Evolutionary conservation across 2,329 filamentous ascomycete genomes (phyloP), one percentile per base, ranked within the genome.

Genomic region (Dactylellina drechsleri): DNA sequence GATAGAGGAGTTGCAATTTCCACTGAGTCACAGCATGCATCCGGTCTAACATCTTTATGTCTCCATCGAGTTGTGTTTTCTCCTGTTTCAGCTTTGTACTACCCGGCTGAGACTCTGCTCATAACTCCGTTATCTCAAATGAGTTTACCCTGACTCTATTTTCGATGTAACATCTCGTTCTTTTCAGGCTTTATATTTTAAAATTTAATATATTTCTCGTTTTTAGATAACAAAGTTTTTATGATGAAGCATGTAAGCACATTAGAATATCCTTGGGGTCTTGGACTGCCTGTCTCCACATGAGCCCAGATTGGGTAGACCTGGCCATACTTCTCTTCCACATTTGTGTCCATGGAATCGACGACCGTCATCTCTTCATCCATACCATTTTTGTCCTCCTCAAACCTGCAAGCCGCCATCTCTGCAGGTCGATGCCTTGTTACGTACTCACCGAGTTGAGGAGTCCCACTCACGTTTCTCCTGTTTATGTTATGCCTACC

Each of bases 331-430:
- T 61, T 52, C n/a, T 61, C 47, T 26, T 15, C 41, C 8, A 6
- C 26, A 41, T 52, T 26, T 5, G 43, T 52, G 16, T 74, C 57
- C 6, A 31, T 57, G 13, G 49, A 36, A 57, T 57, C 50, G n/a
- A 66, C 12, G 1, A 58, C 20, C 13, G 40, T 57, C 28, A 62
- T 43, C 13, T 62, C 62, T 50, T 74, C 62, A 13, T 74, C 50
- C 8, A 23, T 49, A 23, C 56, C 8, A 18, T 41, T 36, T 41
- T 50, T 66, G 15, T 58, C 56, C 50, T 74, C 68, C 36, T 62
- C 68, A 45, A 74, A 60, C 20, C 28, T 56, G 45, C 41, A 62
- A 45, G 52, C 68, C 57, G 68, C 61, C 62, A 74, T 74, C 26
- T 74, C 68, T n/a, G 56, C 60, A n/a, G 68, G 60, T 40, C 43